Conservation (phyloP, 2,329 filamentous ascomycete genomes). For the Pezizomycotina sp. region DNA sequence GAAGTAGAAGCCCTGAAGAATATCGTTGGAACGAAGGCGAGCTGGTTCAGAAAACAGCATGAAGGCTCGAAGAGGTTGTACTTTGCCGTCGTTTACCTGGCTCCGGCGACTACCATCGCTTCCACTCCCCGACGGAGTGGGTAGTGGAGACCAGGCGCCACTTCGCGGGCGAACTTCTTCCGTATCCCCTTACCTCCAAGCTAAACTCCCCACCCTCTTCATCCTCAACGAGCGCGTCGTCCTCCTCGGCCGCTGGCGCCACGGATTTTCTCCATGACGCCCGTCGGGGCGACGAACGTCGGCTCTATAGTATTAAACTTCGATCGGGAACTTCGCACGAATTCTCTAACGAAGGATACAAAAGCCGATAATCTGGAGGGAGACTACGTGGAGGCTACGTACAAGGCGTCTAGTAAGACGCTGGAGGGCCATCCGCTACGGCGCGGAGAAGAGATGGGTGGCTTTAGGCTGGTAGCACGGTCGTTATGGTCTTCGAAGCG, state of each 20-base stretch:
- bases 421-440: conserved; percentile 69
- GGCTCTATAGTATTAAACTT: conserved; percentile 96
- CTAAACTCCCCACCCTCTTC: conserved; percentile 82
- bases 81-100: conserved; percentile 89
- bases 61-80: conserved; percentile 50
- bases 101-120: conserved; percentile 94
- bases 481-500: conserved; percentile 93
- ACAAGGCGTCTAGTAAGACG: conserved; percentile 57
- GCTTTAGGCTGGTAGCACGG: conserved; percentile 91
- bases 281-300: conserved; percentile 93
- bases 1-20: conserved; percentile 23
- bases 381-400: conserved; percentile 84
- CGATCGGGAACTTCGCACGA: conserved; percentile 82
- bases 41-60: conserved; percentile 17
- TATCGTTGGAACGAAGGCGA: conserved; percentile 27
- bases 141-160: conserved; percentile 89
- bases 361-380: conserved; percentile 75
- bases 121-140: conserved; percentile 91
- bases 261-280: conserved; percentile 90
- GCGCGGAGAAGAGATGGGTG: conserved; percentile 92
- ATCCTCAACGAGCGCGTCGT: conserved; percentile 94
- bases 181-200: conserved; percentile 86
- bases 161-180: conserved; percentile 64
- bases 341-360: conserved; percentile 81
- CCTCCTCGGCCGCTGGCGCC: conserved; percentile 81